A percentile compares a stretch with the other conserved stretches of the same genome.
Conservation (phyloP, 2,329 filamentous ascomycete species). For the Xylariomycetidae sp. region DNA sequence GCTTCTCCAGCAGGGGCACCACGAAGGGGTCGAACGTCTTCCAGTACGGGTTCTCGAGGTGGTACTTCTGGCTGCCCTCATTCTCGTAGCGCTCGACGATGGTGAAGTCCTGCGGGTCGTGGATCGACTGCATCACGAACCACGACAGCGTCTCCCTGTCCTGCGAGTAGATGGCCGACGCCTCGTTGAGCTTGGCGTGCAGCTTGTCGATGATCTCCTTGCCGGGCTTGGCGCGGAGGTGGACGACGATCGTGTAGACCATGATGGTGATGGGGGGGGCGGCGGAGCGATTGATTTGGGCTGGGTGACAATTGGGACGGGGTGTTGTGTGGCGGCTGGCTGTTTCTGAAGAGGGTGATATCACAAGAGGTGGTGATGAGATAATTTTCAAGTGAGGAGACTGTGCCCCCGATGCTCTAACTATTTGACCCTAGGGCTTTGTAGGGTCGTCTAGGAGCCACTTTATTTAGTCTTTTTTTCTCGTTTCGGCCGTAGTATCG, state of each 20-base stretch:
- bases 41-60: conserved; percentile 68
- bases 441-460: too few species aligned
- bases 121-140: conserved; percentile 73
- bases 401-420: too few species aligned
- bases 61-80: conserved; percentile 59
- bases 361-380: too few species aligned
- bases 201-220: conserved; percentile 60
- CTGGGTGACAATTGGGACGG: too few species aligned
- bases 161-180: conserved; percentile 66
- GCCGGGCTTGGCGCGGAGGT: conserved; percentile 66
- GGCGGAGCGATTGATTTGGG: too few species aligned
- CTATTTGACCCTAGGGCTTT: too few species aligned
- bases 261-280: too few species aligned
- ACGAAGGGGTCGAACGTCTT: conserved; percentile 74
- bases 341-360: too few species aligned
- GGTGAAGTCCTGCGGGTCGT: conserved; percentile 65
- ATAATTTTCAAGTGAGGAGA: too few species aligned
- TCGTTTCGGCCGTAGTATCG: too few species aligned
- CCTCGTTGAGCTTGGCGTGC: conserved; percentile 68
- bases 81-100: conserved; percentile 71
- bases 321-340: too few species aligned
- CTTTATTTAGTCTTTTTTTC: too few species aligned
- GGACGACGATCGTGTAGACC: conserved; percentile 67
- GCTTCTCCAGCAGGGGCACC: conserved; percentile 59
- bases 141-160: conserved; percentile 68